phyloP scores from a whole-genome alignment of 306 rosid genomes.

The Macrotyloma uniflorum region DNA sequence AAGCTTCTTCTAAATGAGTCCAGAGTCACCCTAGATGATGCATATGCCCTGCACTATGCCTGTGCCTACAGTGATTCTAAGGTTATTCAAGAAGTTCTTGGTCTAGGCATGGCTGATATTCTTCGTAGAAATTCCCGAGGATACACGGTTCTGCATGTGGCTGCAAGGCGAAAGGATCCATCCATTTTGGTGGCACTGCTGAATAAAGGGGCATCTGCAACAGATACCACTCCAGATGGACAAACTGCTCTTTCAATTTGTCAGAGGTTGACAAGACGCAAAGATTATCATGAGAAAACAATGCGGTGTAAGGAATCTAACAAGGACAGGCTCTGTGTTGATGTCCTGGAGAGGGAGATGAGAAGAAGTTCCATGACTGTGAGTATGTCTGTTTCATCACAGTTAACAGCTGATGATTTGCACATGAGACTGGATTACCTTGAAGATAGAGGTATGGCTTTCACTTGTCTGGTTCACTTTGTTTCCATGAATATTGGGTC shows the following conservation, averaged over 20 bases:
- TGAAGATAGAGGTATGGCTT: conserved; percentile 77
- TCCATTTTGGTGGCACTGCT: conserved; percentile 70
- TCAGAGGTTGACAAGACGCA: conserved; percentile 79
- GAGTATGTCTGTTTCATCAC: conserved; percentile 47
- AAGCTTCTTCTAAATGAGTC: conserved; percentile 75
- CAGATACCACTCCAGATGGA: conserved; percentile 67
- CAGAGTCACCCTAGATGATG: conserved; percentile 68
- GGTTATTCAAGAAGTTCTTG: conserved; percentile 77
- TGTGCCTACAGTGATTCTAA: conserved; percentile 88
- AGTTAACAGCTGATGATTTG: conserved; percentile 64
- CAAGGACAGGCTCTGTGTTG: conserved; percentile 85
- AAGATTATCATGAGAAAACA: conserved; percentile 63
- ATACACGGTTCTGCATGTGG: conserved; percentile 78
- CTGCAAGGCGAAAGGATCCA: conserved; percentile 88
- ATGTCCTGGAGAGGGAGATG: conserved; percentile 86
- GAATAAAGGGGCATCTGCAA: conserved; percentile 68
- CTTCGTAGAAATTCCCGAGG: conserved; percentile 61
- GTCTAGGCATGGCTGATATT: conserved; percentile 55
- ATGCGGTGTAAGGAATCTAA: conserved; percentile 67
- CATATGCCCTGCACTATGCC: conserved; percentile 80
- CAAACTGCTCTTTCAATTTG: conserved; percentile 87
- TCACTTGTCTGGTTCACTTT: conserved; percentile 15
- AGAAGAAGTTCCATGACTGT: conserved; percentile 60
- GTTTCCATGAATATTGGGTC: conserved; percentile 15
- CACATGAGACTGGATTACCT: conserved; percentile 65